phyloP scores from a whole-genome alignment of 495 filamentous ascomycete genomes.

The Xylaria curta region DNA sequence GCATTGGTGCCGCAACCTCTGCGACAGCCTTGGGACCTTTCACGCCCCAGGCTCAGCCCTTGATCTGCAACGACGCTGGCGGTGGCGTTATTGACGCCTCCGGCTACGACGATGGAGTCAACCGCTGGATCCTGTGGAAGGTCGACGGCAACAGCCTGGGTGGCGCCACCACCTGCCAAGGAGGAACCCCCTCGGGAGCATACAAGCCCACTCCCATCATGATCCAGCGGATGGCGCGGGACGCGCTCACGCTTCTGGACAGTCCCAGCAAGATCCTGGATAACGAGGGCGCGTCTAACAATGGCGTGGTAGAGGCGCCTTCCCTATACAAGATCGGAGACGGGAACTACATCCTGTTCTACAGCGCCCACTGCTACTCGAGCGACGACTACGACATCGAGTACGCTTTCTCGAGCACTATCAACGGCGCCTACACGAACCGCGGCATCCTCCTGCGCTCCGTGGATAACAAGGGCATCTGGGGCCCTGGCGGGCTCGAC shows the following conservation, averaged over 20 bases:
- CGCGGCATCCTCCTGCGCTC: slow-evolving; percentile 40
- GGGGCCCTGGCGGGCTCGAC: slow-evolving; percentile 38
- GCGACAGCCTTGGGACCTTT: slow-evolving; percentile 55
- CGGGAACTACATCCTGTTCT: slow-evolving; percentile 65
- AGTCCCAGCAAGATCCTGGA: slow-evolving; percentile 59
- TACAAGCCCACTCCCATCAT: slow-evolving; percentile 59
- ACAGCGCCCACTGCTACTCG: slow-evolving; percentile 64
- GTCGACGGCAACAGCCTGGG: slow-evolving; percentile 63
- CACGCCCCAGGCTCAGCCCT: slow-evolving; percentile 44
- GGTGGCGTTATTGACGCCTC: slow-evolving; percentile 64
- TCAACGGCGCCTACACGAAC: slow-evolving; percentile 58
- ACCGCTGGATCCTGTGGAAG: slow-evolving; percentile 64
- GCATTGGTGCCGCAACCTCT: slow-evolving; percentile 58
- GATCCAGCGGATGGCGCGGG: slow-evolving; percentile 58
- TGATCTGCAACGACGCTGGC: slow-evolving; percentile 54
- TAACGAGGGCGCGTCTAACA: slow-evolving; percentile 55
- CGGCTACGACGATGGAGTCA: slow-evolving; percentile 60
- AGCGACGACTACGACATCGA: slow-evolving; percentile 60
- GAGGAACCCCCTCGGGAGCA: slow-evolving; percentile 30
- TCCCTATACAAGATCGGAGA: slow-evolving; percentile 52
- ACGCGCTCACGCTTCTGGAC: slow-evolving; percentile 58
- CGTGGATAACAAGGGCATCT: slow-evolving; percentile 36
- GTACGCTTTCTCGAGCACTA: slow-evolving; percentile 55
- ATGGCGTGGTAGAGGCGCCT: slow-evolving; percentile 68
- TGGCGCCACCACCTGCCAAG: slow-evolving; percentile 40